Evolutionary conservation across 495 filamentous ascomycete genomes (phyloP).

Genomic region (Trichoderma reesei): DNA sequence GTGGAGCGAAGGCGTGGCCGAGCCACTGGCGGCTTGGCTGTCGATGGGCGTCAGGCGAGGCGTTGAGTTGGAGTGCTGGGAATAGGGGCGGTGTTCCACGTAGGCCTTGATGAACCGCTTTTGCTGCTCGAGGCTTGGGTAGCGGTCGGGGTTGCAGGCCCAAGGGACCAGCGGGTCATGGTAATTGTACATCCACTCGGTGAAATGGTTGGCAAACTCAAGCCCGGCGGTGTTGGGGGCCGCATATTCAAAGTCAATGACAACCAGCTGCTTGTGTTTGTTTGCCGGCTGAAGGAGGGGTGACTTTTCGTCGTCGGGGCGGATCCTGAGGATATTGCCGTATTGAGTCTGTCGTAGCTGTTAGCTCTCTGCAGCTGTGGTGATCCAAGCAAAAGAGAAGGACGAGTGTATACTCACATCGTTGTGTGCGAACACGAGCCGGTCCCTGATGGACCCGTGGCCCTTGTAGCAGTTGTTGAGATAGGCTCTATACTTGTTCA

Average conservation of each 20-base stretch:
- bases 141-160: conserved; percentile 54
- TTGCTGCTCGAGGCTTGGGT: conserved; percentile 76
- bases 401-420: conserved; percentile 54
- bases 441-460: conserved; percentile 51
- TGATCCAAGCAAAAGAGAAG: conserved; percentile 12
- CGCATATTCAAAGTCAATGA: conserved; percentile 98
- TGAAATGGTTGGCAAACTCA: conserved; percentile 97
- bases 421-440: conserved; percentile 91
- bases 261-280: conserved; percentile 86
- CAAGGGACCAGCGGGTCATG: conserved; percentile 57
- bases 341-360: conserved; percentile 75
- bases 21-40: conserved; percentile 16
- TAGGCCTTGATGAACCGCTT: conserved; percentile 77
- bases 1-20: conserved; percentile 20
- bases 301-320: conserved; percentile 67
- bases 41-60: conserved; percentile 39
- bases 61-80: conserved; percentile 42
- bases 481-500: conserved; percentile 70
- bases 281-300: conserved; percentile 82
- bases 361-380: conserved; percentile 19
- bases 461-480: conserved; percentile 64
- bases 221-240: conserved; percentile 77
- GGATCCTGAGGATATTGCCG: conserved; percentile 89
- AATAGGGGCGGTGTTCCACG: conserved; percentile 62
- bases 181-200: conserved; percentile 98